These are phyloP conservation scores for Solanum verrucosum DNA, from an alignment of 257 asterid species.

Conservation along the genomic window DNA sequence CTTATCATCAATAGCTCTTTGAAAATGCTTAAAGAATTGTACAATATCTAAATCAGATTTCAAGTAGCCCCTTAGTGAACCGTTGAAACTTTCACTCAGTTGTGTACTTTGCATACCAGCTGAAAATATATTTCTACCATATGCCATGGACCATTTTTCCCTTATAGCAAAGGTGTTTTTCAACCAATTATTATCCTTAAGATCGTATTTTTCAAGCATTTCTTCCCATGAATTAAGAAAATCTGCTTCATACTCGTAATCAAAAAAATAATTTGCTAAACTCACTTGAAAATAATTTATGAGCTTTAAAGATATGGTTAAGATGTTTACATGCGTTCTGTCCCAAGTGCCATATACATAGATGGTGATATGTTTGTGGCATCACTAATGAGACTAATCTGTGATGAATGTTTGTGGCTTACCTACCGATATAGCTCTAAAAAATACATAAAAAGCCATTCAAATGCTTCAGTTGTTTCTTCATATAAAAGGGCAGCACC, in stretches of 20 bases:
- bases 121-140: no score
- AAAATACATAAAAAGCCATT: not conserved
- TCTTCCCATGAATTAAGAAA: not conserved
- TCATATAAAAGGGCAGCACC: not conserved
- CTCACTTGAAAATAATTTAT: not conserved
- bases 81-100: not conserved
- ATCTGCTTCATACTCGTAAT: no score
- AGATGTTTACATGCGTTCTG: not conserved
- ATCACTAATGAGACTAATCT: not conserved
- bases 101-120: not conserved
- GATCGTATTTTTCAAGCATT: not conserved
- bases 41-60: not conserved
- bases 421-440: not conserved
- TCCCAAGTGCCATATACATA: not conserved
- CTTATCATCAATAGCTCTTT: not conserved
- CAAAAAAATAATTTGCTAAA: not conserved
- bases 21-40: not conserved
- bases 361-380: not conserved
- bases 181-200: not conserved
- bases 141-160: not conserved
- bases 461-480: not conserved
- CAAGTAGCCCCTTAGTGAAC: not conserved
- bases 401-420: not conserved
- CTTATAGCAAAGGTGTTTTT: not conserved
- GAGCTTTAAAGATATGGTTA: not conserved